Evolutionary conservation across 106 monocot genomes (phyloP), one percentile per base, ranked within the genome.

Genomic region (Acorus calamus): DNA sequence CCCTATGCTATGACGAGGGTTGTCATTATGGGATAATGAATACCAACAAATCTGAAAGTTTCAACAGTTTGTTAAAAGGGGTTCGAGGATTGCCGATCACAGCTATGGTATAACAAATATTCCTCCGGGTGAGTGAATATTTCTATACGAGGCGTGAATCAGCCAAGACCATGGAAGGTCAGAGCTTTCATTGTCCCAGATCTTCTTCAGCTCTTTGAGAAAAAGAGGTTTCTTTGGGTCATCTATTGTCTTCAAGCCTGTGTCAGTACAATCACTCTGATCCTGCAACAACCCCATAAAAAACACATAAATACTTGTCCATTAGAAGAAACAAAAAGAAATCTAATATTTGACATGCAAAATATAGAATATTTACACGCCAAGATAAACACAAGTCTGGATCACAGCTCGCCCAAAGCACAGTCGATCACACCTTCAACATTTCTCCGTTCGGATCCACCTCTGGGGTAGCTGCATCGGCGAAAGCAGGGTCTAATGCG

Each of bases 151-250:
- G n/a, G n/a, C n/a, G n/a, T n/a, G n/a, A n/a, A n/a, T n/a, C n/a
- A n/a, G n/a, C n/a, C n/a, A n/a, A n/a, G n/a, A n/a, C 57, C 13
- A 14, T 6, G 28, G 57, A 4, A 28, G 12, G 3, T 6, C 2
- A 14, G 9, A 4, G 6, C 3, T 14, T 3, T 41, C 28, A 13
- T 14, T 14, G 4, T 63, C 63, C 63, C 63, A 63, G 4, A 63
- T 5, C 63, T 50, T 63, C 63, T 13, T 63, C 63, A 63, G 63
- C 49, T 63, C 63, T 5, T 63, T 63, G 10, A 63, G 3, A 13
- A 63, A 63, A 6, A 63, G 14, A 14, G 63, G 63, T 8, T 63
- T 63, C 3, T 63, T 3, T 4, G 14, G 14, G 57, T 57, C 42
- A 13, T 57, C 6, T 42, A 57, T 7, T 41, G 57, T 57, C 57